phyloP scores from a whole-genome alignment of 2,329 filamentous ascomycete species.

The Pseudocercospora fijiensis region DNA sequence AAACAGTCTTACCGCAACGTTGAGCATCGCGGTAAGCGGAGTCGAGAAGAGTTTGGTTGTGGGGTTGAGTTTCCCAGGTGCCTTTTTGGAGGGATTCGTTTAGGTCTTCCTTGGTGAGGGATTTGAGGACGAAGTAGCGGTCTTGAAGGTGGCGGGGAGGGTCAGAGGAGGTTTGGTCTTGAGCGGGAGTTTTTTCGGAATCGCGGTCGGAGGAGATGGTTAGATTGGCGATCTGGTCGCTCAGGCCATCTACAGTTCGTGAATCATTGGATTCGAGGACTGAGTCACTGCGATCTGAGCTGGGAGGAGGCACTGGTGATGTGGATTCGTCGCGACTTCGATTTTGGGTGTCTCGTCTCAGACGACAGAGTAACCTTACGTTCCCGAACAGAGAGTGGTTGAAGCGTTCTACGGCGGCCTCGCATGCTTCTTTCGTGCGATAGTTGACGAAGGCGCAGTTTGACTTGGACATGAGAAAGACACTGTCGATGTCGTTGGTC shows the following conservation, averaged over 20 bases:
- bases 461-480: constrained; percentile 93
- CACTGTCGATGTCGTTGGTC: constrained; percentile 71
- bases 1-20: constrained; percentile 72
- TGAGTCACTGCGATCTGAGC: neutral
- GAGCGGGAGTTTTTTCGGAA: neutral
- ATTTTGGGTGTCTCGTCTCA: constrained; percentile 53
- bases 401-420: constrained; percentile 73
- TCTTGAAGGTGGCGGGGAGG: constrained; percentile 40
- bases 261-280: neutral
- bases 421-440: constrained; percentile 72
- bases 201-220: constrained; percentile 3
- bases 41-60: constrained; percentile 81
- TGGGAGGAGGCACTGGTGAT: neutral
- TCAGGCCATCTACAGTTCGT: neutral
- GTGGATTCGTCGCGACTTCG: neutral
- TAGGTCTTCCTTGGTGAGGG: constrained; percentile 83
- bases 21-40: constrained; percentile 63
- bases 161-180: neutral
- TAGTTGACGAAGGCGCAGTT: constrained; percentile 98
- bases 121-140: constrained; percentile 89
- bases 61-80: constrained; percentile 89
- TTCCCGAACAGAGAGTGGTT: constrained; percentile 88
- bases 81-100: constrained; percentile 80
- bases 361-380: constrained; percentile 80
- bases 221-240: neutral